A percentile compares a stretch with the other conserved stretches of the same genome.
These are phyloP conservation scores for Auxenochlorella pyrenoidosa DNA, from an alignment of 139 green algal species.

Conservation along the genomic window DNA sequence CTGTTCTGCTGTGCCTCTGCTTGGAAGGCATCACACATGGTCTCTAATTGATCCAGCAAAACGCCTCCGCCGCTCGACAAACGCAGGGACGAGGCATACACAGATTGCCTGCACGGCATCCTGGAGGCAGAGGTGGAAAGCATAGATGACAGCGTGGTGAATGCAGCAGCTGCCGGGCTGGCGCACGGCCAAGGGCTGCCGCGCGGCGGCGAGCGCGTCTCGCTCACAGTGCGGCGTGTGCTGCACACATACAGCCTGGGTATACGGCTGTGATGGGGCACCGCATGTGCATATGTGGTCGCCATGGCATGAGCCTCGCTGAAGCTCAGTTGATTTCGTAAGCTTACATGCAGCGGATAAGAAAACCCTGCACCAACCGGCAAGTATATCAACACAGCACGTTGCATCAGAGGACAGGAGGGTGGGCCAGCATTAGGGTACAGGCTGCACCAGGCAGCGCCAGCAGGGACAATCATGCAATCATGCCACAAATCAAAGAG, in stretches of 20 bases:
- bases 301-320: no score
- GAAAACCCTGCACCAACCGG: no score
- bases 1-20: neutral
- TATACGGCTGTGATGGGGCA: neutral
- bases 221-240: conserved; percentile 21
- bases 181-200: neutral
- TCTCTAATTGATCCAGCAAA: no score
- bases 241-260: conserved; percentile 24
- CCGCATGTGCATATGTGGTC: neutral
- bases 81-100: conserved; percentile 29
- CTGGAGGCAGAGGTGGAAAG: conserved; percentile 2
- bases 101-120: conserved; percentile 14
- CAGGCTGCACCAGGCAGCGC: no score
- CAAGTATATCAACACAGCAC: neutral
- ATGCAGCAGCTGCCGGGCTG: neutral
- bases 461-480: neutral
- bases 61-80: no score
- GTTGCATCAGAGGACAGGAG: neutral
- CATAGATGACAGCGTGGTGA: conserved; percentile 26
- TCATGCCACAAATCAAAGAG: neutral
- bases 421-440: neutral
- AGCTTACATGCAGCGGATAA: no score
- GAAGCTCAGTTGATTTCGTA: no score
- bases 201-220: conserved; percentile 20
- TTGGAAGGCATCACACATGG: no score